phyloP scores from a whole-genome alignment of 23 red algal genomes.

The Gracilaria gracilis region DNA sequence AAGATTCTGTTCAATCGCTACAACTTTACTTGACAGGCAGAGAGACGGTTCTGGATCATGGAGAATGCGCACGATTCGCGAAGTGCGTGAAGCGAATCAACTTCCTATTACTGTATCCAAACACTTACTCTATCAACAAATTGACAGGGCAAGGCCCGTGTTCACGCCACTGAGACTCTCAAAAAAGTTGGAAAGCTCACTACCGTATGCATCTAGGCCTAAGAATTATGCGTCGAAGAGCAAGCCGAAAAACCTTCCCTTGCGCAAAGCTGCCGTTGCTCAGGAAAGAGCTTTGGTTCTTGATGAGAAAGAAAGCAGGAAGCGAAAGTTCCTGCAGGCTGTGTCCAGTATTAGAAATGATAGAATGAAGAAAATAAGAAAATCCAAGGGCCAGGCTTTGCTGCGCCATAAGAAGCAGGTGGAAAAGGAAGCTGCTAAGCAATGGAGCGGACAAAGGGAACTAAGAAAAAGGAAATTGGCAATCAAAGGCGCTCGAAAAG shows the following conservation, averaged over 20 bases:
- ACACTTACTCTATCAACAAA: conserved; percentile 84
- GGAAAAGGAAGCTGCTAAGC: conserved; percentile 53
- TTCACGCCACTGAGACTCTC: conserved; percentile 89
- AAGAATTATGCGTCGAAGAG: conserved; percentile 54
- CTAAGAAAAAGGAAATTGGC: conserved; percentile 75
- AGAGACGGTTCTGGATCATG: conserved; percentile 63
- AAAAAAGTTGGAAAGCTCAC: conserved; percentile 74
- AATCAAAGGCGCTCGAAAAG: conserved; percentile 54
- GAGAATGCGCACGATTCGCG: conserved; percentile 96
- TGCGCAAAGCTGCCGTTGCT: conserved; percentile 39
- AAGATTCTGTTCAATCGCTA: conserved; percentile 77
- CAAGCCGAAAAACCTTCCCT: conserved; percentile 8
- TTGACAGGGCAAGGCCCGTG: conserved; percentile 68
- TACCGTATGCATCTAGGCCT: conserved; percentile 90
- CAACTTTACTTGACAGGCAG: conserved; percentile 75
- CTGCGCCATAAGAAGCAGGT: conserved; percentile 37
- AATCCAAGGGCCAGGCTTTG: conserved; percentile 36
- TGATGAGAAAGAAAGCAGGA: conserved; percentile 55
- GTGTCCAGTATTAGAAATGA: conserved; percentile 74
- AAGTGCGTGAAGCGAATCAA: conserved; percentile 80
- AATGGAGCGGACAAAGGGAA: conserved; percentile 15
- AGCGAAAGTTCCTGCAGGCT: conserved; percentile 59
- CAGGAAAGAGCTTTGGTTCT: conserved; percentile 69
- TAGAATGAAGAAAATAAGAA: conserved; percentile 57
- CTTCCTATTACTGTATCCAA: conserved; percentile 75